These are phyloP conservation scores for Phytopythium kandeliae DNA, from an alignment of 352 stramenopile species.

Conservation along the genomic window DNA sequence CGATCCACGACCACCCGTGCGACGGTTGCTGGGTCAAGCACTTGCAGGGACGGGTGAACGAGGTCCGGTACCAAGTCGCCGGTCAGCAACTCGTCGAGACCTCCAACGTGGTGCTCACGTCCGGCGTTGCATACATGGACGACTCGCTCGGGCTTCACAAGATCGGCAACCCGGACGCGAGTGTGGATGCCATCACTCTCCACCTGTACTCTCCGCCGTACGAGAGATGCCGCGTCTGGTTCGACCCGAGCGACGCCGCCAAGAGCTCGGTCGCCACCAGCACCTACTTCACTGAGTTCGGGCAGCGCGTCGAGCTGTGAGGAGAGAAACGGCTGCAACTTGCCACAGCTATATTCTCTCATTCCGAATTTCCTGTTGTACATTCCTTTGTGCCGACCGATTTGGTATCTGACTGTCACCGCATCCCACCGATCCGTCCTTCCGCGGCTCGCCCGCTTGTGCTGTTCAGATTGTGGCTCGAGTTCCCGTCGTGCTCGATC, in stretches of 20 bases:
- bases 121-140: conserved; percentile 87
- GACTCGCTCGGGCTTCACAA: conserved; percentile 92
- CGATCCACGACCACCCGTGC: conserved; percentile 92
- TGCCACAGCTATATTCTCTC: too few species aligned
- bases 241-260: conserved; percentile 51
- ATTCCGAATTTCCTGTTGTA: too few species aligned
- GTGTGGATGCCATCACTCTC: conserved; percentile 87
- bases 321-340: neutral
- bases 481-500: conserved; percentile 19
- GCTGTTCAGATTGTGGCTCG: neutral
- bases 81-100: conserved; percentile 46
- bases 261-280: conserved; percentile 65
- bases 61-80: conserved; percentile 81
- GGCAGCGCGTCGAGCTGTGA: conserved; percentile 32
- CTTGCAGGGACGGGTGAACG: conserved; percentile 81
- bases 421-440: too few species aligned
- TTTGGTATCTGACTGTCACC: too few species aligned
- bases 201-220: conserved; percentile 93
- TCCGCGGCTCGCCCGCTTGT: neutral
- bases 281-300: conserved; percentile 83
- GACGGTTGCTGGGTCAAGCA: conserved; percentile 91
- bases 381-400: too few species aligned
- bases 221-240: conserved; percentile 87
- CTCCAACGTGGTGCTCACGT: conserved; percentile 47
- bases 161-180: conserved; percentile 66